These are phyloP conservation scores for Geotrichum fermentans DNA, from an alignment of 1,139 yeast species.

Conservation along the genomic window DNA sequence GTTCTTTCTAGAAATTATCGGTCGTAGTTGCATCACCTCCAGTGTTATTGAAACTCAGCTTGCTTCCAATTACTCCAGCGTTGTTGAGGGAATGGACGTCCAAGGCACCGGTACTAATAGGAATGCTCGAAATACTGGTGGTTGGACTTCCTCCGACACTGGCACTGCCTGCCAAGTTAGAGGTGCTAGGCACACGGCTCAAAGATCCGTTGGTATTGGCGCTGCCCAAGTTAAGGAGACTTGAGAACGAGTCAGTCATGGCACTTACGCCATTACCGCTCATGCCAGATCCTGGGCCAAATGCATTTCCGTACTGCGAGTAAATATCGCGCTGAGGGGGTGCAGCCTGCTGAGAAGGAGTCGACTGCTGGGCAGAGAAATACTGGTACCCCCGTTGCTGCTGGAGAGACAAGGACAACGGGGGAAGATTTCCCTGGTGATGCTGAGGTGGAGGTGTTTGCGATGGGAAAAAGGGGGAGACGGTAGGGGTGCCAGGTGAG, in stretches of 20 bases:
- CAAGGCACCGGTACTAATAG: not conserved
- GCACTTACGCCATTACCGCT: conserved; percentile 21
- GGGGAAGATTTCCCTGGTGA: conserved; percentile 15
- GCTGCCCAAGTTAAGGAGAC: conserved; percentile 23
- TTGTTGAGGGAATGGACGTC: not conserved
- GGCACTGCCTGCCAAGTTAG: conserved; percentile 13
- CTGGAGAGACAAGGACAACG: conserved; percentile 22
- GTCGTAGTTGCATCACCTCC: conserved; percentile 16
- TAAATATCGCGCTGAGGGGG: not conserved
- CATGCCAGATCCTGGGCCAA: not conserved
- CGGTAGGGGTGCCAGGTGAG: conserved; percentile 30
- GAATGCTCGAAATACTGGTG: conserved; percentile 17
- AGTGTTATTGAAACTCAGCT: not conserved
- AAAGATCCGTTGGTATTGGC: conserved; percentile 7
- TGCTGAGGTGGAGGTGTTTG: conserved; percentile 30
- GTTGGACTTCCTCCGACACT: conserved; percentile 14
- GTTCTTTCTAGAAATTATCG: not conserved
- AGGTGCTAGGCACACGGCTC: conserved; percentile 16
- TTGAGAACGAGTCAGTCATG: conserved; percentile 27
- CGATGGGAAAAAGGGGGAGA: conserved; percentile 31
- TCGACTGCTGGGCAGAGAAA: not conserved
- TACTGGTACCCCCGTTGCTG: conserved; percentile 27
- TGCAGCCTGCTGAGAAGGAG: conserved; percentile 20
- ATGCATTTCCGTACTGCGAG: conserved; percentile 10
- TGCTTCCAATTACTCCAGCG: conserved; percentile 20